Evolutionary conservation across 2,329 filamentous ascomycete genomes (phyloP), one percentile per base, ranked within the genome.

Genomic region (Hirsutella thompsonii): DNA sequence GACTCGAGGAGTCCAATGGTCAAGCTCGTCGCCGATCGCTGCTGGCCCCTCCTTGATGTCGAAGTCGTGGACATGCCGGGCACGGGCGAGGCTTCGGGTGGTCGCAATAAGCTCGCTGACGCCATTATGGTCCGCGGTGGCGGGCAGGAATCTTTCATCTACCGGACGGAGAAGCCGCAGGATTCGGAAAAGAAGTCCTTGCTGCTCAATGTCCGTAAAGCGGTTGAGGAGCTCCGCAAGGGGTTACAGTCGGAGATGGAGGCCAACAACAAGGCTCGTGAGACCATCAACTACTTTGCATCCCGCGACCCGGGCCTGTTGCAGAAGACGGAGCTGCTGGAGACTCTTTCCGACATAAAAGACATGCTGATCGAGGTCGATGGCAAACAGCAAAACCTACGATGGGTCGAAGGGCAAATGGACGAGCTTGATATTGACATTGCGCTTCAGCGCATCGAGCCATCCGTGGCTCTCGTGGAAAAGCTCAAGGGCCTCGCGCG

Each of bases 371-470:
- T 98, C 49, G 92, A 98, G 52, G 86, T 94, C 13, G 92, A 96
- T 53, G 92, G 92, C 38, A 94, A 94, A 54, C 89, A 95, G 59
- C 87, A 96, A 57, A 95, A 92, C 56, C 72, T 98, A 37, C 83
- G 90, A 40, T 95, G 87, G 87, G 87, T 98, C 0, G 92, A 98
- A 58, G 79, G 80, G 40, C 87, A 96, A 62, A 84, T 98, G 59
- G 92, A 98, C 55, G 87, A 94, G 55, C 75, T 98, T 5, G 92
- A 98, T 55, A 96, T 96, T 52, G 83, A 94, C 52, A 89, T 98
- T 53, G 90, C 92, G 0, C 71, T 95, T 39, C 90, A 96, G 57
- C 75, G 77, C 34, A 92, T 94, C 49, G 88, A 95, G 52, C 75
- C 81, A 18, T 84, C 92, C 0, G 92, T 96, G 0, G 71, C 73